Base-by-base conservation (phyloP, 352 stramenopile genomes). In the Globisporangium lucens region DNA sequence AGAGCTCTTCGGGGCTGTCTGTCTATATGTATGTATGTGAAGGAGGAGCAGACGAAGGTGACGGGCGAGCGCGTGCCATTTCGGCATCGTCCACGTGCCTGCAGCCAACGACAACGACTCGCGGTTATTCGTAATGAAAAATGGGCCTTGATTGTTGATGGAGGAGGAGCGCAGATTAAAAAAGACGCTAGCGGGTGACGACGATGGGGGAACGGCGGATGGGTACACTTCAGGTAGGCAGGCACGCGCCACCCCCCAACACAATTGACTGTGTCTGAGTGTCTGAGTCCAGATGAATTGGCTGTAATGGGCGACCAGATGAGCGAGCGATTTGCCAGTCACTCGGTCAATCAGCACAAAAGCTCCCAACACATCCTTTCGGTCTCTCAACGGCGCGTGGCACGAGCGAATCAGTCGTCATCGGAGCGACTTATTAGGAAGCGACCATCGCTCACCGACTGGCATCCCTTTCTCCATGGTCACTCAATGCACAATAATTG, bases 231-330 rank as follows among this genome's bases (percentile, higher is more conserved):
- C 17, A 20, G 10, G 17, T 12, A 7, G 17, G 8, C n/a, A 46
- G 30, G 55, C 55, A 47, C 55, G 30, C 30, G 55, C 30, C 30
- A 24, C 13, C 17, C n/a, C n/a, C n/a, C 24, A 24, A 24, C 24
- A 15, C 3, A 12, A 22, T 36, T 29, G 55, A 20, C 55, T 60
- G 29, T 5, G 27, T 41, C 6, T 38, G 27, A 38, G 53, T 41
- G 24, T 24, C 24, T 24, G 24, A 24, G 24, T 24, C 24, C 24
- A 24, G 24, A 60, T 17, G 29, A 17, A n/a, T 47, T n/a, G 41
- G 6, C n/a, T 47, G 41, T n/a, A 20, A 5, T 24, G 55, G 55
- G 55, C 30, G 55, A 61, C 55, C 55, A 47, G 55, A 61, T 61
- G 55, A 61, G 55, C 41, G 41, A 47, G 55, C 41, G 41, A 47